Conservation (phyloP, 805 yeast genomes). For the Yamadazyma takamatsuzukensis region DNA sequence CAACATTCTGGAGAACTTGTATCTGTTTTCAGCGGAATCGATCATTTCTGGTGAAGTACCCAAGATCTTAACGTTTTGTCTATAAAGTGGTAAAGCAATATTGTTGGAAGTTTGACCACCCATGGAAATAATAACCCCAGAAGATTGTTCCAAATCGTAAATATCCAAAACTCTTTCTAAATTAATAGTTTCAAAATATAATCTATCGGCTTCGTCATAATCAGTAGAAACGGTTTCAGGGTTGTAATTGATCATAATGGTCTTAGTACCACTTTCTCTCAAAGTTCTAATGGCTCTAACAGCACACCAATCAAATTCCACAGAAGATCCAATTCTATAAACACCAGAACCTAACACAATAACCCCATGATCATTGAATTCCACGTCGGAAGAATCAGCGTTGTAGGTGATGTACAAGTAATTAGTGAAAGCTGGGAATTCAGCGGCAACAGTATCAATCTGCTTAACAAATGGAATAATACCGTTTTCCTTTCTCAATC, state of each 20-base stretch:
- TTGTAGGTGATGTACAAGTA: slow-evolving; percentile 93
- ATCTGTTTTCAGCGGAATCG: slow-evolving; percentile 96
- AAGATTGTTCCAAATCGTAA: slow-evolving; percentile 83
- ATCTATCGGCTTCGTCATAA: slow-evolving; percentile 95
- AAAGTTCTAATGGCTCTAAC: slow-evolving; percentile 94
- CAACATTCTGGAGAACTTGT: slow-evolving; percentile 95
- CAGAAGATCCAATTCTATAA: slow-evolving; percentile 97
- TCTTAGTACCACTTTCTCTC: slow-evolving; percentile 70
- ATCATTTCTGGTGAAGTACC: slow-evolving; percentile 99
- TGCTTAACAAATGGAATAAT: slow-evolving; percentile 91
- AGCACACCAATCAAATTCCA: slow-evolving; percentile 99
- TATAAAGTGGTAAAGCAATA: slow-evolving; percentile 86
- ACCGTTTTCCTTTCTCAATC: slow-evolving; percentile 82
- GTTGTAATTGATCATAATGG: slow-evolving; percentile 95
- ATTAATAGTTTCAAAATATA: slow-evolving; percentile 93
- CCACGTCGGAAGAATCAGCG: slow-evolving; percentile 81
- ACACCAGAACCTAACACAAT: slow-evolving; percentile 98
- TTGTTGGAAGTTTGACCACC: slow-evolving; percentile 99
- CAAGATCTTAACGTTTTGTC: slow-evolving; percentile 90
- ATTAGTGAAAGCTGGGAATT: slow-evolving; percentile 95
- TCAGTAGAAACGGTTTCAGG: slow-evolving; percentile 99
- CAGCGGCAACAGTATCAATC: slow-evolving; percentile 98
- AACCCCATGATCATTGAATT: slow-evolving; percentile 88
- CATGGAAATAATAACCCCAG: slow-evolving; percentile 94
- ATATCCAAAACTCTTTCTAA: slow-evolving; percentile 92